These are phyloP conservation scores for Domatiomyces catenatus DNA, from an alignment of 2,329 filamentous ascomycete genomes.

Conservation along the genomic window DNA sequence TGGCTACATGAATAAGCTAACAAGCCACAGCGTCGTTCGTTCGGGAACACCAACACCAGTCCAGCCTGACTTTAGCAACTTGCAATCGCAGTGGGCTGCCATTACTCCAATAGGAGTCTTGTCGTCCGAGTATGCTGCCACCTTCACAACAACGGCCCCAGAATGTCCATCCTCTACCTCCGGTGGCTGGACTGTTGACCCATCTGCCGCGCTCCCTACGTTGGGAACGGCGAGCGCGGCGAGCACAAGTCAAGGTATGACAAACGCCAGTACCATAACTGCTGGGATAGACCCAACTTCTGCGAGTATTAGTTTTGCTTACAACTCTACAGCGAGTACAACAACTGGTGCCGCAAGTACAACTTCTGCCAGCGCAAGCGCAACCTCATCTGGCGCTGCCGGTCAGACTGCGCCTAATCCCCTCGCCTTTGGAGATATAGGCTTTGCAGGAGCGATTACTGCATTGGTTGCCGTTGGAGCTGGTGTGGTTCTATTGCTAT, in stretches of 20 bases:
- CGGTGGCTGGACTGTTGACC: slow-evolving; percentile 57
- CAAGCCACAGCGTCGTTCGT: slow-evolving; percentile 41
- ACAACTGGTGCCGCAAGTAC: slow-evolving; percentile 2
- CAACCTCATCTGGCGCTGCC: slow-evolving; percentile 10
- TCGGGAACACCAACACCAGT: slow-evolving; percentile 60
- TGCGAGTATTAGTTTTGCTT: slow-evolving; percentile 13
- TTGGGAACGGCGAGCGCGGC: slow-evolving; percentile 43
- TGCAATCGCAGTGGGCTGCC: slow-evolving; percentile 61
- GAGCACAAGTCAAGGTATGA: slow-evolving; percentile 13
- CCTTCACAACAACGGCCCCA: slow-evolving; percentile 45
- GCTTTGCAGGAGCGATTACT: slow-evolving; percentile 7
- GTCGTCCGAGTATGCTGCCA: slow-evolving; percentile 49
- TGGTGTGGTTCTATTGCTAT: slow-evolving; percentile 11
- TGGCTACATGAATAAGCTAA: slow-evolving; percentile 3
- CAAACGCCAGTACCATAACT: neutral
- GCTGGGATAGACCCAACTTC: slow-evolving; percentile 1
- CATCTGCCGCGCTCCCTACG: slow-evolving; percentile 53
- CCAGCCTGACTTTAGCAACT: slow-evolving; percentile 61
- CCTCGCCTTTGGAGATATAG: slow-evolving; percentile 2
- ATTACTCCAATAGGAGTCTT: slow-evolving; percentile 54
- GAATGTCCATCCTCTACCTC: slow-evolving; percentile 55
- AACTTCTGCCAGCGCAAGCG: slow-evolving; percentile 5
- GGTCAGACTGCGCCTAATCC: slow-evolving; percentile 6
- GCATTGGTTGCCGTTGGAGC: slow-evolving; percentile 10
- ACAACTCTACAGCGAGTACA: slow-evolving; percentile 10